Evolutionary conservation across 495 filamentous ascomycete genomes (phyloP).

Genomic region (Annulohypoxylon moriforme): DNA sequence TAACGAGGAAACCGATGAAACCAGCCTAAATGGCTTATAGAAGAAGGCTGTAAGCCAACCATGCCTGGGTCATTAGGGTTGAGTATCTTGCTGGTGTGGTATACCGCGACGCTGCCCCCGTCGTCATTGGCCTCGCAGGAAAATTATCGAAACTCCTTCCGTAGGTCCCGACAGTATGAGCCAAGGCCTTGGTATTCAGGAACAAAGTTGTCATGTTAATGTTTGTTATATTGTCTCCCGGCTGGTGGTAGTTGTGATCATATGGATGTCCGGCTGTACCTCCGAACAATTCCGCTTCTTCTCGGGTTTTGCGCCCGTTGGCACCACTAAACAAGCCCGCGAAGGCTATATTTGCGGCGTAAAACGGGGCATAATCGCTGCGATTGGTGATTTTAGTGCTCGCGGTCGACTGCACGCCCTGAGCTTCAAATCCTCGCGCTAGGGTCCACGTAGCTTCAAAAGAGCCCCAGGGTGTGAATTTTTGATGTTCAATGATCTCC

Average conservation of each 20-base stretch:
- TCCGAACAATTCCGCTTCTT: conserved; percentile 46
- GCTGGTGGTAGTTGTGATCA: conserved; percentile 34
- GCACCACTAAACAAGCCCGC: conserved; percentile 58
- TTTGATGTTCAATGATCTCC: not conserved
- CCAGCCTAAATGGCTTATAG: not conserved
- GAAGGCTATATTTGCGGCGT: conserved; percentile 33
- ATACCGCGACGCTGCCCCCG: not conserved
- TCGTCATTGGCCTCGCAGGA: not conserved
- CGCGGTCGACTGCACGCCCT: conserved; percentile 44
- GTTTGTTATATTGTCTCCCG: conserved; percentile 27
- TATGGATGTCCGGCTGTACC: conserved; percentile 26
- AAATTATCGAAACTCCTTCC: conserved; percentile 23
- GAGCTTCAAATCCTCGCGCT: conserved; percentile 57
- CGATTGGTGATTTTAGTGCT: conserved; percentile 51
- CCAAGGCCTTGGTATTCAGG: conserved; percentile 39
- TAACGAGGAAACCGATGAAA: not conserved
- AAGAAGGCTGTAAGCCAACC: conserved; percentile 9
- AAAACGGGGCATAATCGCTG: conserved; percentile 49
- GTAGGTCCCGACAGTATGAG: conserved; percentile 31
- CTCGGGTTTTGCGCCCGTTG: conserved; percentile 52
- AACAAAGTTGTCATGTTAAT: conserved; percentile 31
- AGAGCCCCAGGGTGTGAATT: conserved; percentile 62
- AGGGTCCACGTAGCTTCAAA: conserved; percentile 65
- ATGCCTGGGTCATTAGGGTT: not conserved
- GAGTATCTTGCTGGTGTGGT: not conserved